Evolutionary conservation across 176 grass and related monocot species (phyloP).

Genomic region (Avena insularis): DNA sequence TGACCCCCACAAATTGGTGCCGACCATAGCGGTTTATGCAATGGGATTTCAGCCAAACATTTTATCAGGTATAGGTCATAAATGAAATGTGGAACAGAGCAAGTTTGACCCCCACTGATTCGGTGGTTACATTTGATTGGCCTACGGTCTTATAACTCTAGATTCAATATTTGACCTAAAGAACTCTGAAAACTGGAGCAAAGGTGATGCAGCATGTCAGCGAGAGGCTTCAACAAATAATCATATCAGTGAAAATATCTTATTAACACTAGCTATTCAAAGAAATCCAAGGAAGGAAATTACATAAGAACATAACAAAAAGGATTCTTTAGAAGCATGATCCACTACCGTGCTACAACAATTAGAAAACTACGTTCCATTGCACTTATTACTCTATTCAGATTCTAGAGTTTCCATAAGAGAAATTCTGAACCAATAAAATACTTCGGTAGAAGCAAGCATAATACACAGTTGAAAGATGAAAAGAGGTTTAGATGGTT

Average conservation of each 20-base stretch:
- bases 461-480: not conserved
- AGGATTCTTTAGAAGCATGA: not conserved
- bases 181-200: not conserved
- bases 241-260: not conserved
- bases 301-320: not conserved
- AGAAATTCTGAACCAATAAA: not conserved
- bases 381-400: not conserved
- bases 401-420: not conserved
- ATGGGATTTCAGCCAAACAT: not conserved
- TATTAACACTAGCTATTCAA: not conserved
- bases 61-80: not conserved
- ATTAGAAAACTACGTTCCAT: not conserved
- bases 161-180: not conserved
- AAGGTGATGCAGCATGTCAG: not conserved
- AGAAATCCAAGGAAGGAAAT: not conserved
- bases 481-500: not conserved
- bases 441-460: not conserved
- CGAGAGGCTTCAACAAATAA: not conserved
- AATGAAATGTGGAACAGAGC: not conserved
- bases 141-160: not conserved
- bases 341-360: not conserved
- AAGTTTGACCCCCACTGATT: conserved; percentile 19
- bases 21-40: not conserved
- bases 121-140: not conserved
- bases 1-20: not conserved